A percentile compares a stretch with the other conserved stretches of the same genome.
Evolutionary conservation across 805 yeast genomes (phyloP).

Genomic region (Metschnikowia borealis): DNA sequence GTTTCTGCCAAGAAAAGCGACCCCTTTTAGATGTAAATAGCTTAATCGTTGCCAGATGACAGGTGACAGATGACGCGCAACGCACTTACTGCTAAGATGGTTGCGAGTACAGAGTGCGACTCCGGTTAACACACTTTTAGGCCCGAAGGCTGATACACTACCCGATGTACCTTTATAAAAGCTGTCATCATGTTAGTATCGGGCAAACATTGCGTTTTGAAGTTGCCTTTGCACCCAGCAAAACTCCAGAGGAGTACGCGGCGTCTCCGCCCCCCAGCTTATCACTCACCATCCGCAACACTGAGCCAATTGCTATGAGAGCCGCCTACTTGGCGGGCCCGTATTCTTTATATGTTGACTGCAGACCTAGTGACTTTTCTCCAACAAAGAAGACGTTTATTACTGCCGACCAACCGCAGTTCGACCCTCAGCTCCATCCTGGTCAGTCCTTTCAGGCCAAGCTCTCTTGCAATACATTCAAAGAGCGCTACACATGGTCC

Average conservation of each 20-base stretch:
- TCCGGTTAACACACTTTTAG: neutral
- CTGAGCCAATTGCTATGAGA: slow-evolving; percentile 65
- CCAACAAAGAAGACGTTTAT: slow-evolving; percentile 51
- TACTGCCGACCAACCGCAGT: slow-evolving; percentile 74
- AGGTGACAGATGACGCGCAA: slow-evolving; percentile 1
- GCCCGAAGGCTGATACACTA: neutral
- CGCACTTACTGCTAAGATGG: neutral
- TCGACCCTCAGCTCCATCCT: slow-evolving; percentile 67
- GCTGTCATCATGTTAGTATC: slow-evolving; percentile 13
- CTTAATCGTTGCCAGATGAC: neutral
- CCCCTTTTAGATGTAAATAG: neutral
- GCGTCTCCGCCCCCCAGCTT: slow-evolving; percentile 22
- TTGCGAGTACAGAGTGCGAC: slow-evolving; percentile 2
- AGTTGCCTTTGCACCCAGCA: slow-evolving; percentile 14
- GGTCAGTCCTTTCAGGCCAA: slow-evolving; percentile 61
- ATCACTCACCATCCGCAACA: slow-evolving; percentile 63
- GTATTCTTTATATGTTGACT: slow-evolving; percentile 77
- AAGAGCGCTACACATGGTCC: slow-evolving; percentile 62
- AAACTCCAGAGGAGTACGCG: slow-evolving; percentile 15
- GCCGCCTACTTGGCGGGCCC: slow-evolving; percentile 92
- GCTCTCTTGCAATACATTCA: slow-evolving; percentile 60
- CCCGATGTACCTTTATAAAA: slow-evolving; percentile 11
- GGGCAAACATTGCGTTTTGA: slow-evolving; percentile 16
- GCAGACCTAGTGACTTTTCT: slow-evolving; percentile 62
- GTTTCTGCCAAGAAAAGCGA: too few relatives aligned